These are phyloP conservation scores for Daucus carota DNA, from an alignment of 129 eudicot genomes.

Conservation along the genomic window DNA sequence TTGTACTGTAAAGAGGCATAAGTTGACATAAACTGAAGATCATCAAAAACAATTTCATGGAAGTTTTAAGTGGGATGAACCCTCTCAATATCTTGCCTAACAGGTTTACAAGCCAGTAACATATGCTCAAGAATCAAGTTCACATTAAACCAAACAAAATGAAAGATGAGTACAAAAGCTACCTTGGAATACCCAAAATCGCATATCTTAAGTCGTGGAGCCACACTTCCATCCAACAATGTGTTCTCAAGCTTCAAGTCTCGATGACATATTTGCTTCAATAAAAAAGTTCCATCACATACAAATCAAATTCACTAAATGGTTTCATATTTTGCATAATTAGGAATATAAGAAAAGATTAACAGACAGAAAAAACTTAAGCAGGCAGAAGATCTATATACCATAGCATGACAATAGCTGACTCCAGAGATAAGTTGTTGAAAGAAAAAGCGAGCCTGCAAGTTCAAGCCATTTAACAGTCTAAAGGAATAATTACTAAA, in stretches of 20 bases:
- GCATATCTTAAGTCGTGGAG: constrained; percentile 70
- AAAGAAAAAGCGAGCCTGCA: constrained; percentile 55
- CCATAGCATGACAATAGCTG: constrained; percentile 73
- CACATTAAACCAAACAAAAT: neutral
- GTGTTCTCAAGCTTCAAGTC: constrained; percentile 77
- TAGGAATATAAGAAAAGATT: neutral
- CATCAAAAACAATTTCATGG: neutral
- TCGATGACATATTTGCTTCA: constrained; percentile 80
- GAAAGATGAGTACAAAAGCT: constrained; percentile 2
- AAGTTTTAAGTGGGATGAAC: neutral
- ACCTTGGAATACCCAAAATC: constrained; percentile 88
- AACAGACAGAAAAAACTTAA: neutral
- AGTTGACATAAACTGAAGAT: neutral
- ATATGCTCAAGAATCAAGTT: neutral
- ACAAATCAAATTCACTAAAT: constrained; percentile 9
- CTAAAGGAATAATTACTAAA: neutral
- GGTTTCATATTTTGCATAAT: neutral
- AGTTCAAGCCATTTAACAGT: constrained; percentile 11
- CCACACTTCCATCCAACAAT: constrained; percentile 71
- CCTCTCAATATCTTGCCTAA: neutral
- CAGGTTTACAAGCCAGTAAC: neutral
- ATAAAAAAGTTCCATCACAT: constrained; percentile 18
- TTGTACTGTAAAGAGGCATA: neutral
- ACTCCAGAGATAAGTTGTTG: constrained; percentile 75
- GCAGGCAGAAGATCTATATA: constrained; percentile 6